Base-by-base conservation (phyloP, 148 eudicot species). In the Rhododendron molle region DNA sequence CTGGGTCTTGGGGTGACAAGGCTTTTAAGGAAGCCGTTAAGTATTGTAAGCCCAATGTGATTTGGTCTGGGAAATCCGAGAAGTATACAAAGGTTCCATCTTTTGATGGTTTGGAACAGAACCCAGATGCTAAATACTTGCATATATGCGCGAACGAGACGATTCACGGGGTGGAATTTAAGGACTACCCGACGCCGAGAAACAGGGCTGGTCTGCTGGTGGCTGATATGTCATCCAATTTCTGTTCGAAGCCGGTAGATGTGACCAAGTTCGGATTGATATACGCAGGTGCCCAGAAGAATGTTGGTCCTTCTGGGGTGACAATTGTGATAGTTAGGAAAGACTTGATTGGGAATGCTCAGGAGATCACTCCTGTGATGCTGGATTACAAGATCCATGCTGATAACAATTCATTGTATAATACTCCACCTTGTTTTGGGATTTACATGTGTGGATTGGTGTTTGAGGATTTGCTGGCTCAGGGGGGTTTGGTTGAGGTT, bases 381-480 rank as follows among this genome's bases (percentile, higher is more conserved):
- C 82, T 95, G 81, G 99, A 97, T 84, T 95, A 92, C 85, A 97
- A 97, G 98, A 95, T 90, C 76, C 99, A 97, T 38, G 93, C 92
- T 13, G 98, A 95, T 0, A 97, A 97, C 80, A 93, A 93, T 81
- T 93, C 96, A 0, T 81, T 97, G n/a, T 97, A 97, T 65, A 97
- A 97, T 76, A 97, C 99, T 0, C 99, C 99, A 0, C 99, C 99
- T 9, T 97, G 99, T 84, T 97, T 32, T 83, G 96, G 97, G 85
- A 93, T 97, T 58, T 97, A 97, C 46, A 94, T 97, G 95, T 97
- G 99, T 84, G 99, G 99, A 62, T 85, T 97, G n/a, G 99, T 97
- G 34, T 97, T 97, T 65, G 98, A 95, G 81, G 98, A 97, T 84
- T 87, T 97, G 91, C 72, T 97, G 77, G 92, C 91, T 0, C 99